Percentiles rank a stretch among this genome's conserved stretches.
Evolutionary conservation across 768 basidiomycete species (phyloP).

Genomic region (Antrodiella citrinella): DNA sequence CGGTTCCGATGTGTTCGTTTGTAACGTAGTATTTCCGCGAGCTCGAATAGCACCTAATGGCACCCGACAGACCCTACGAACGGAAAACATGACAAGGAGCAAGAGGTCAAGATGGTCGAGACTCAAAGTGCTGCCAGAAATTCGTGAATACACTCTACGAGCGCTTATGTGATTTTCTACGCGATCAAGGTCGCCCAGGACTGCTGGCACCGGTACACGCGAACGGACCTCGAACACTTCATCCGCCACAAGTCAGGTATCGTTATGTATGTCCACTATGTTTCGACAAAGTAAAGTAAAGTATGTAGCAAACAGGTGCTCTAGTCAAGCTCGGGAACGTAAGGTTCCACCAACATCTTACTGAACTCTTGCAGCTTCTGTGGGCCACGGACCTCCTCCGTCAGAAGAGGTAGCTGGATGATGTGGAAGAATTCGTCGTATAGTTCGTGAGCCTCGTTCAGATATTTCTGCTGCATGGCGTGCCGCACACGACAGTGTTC

Average conservation of each 20-base stretch:
- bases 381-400: conserved; percentile 94
- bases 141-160: no score
- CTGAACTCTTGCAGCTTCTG: conserved; percentile 91
- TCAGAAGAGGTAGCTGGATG: conserved; percentile 83
- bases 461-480: conserved; percentile 98
- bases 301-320: no score
- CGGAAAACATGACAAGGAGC: conserved; percentile 12
- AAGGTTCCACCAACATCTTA: conserved; percentile 83
- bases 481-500: conserved; percentile 92
- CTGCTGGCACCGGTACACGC: no score
- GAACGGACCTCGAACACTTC: no score
- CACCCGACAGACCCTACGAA: conserved; percentile 15
- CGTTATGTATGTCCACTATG: no score
- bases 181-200: no score
- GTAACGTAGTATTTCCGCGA: conserved; percentile 18
- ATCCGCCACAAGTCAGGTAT: no score
- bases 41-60: conserved; percentile 9
- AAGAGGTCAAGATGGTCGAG: no score
- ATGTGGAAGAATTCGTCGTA: conserved; percentile 99
- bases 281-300: no score
- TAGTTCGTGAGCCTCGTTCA: conserved; percentile 91
- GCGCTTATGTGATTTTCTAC: no score
- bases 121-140: no score
- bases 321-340: conserved; percentile 33
- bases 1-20: conserved; percentile 7